phyloP scores from a whole-genome alignment of 2,329 filamentous ascomycete species.

The Penicillium paneum region DNA sequence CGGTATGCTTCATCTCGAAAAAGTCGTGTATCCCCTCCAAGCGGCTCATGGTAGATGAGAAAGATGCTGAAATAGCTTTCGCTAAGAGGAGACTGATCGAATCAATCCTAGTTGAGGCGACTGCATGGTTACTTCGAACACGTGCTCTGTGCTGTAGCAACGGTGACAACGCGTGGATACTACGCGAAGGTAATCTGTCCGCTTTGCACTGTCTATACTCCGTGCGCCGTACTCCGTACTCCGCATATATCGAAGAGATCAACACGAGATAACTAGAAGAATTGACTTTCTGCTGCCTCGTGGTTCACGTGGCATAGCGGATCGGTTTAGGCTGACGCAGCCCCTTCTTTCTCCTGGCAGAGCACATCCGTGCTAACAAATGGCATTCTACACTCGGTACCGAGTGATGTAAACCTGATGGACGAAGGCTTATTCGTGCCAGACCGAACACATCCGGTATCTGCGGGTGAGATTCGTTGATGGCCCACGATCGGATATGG shows the following conservation, averaged over 20 bases:
- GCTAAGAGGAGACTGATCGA: neutral
- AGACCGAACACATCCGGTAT: neutral
- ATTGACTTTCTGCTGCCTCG: neutral
- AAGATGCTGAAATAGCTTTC: neutral
- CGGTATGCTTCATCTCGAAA: neutral
- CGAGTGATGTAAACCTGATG: neutral
- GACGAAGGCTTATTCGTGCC: neutral
- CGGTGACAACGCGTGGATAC: neutral
- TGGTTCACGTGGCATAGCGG: neutral
- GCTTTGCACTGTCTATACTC: neutral
- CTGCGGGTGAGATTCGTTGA: neutral
- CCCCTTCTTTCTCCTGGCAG: neutral
- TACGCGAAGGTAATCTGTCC: neutral
- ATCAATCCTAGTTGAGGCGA: neutral
- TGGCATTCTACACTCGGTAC: too few species aligned
- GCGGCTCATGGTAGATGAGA: neutral
- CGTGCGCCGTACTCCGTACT: too few species aligned
- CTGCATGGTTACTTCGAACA: neutral
- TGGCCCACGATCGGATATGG: conserved; percentile 5
- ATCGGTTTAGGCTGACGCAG: neutral
- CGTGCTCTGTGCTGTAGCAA: neutral
- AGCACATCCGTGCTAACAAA: neutral
- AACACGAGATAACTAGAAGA: neutral
- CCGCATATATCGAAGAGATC: neutral
- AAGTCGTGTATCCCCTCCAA: neutral